Evolutionary conservation across 768 basidiomycete species (phyloP).

Genomic region (Holtermanniella nyarrowii): DNA sequence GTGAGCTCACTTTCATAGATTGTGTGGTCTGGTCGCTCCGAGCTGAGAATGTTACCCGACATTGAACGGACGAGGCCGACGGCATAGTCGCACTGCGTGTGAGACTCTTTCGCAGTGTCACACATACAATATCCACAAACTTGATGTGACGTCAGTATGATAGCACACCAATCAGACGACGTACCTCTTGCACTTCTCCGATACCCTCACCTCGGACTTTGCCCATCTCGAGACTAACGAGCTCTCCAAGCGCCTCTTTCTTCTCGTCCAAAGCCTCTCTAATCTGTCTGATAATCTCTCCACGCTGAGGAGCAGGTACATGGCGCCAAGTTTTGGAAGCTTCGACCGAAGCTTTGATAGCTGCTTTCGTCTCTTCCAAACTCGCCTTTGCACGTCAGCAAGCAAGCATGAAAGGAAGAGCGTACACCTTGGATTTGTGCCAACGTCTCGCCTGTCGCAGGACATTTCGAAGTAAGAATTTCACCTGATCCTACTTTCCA

Average conservation of each 20-base stretch:
- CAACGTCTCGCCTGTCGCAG: conserved; percentile 75
- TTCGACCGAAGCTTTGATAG: conserved; percentile 60
- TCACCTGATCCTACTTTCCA: conserved; percentile 27
- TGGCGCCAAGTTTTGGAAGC: conserved; percentile 62
- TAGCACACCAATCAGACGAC: conserved; percentile 1
- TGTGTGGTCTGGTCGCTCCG: conserved; percentile 79
- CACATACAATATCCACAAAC: conserved; percentile 80
- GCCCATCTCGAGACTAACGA: conserved; percentile 46
- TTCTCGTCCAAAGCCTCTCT: conserved; percentile 68
- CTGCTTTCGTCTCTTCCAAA: conserved; percentile 58
- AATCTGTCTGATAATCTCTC: conserved; percentile 80
- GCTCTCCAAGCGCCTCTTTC: conserved; percentile 45
- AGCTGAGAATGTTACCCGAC: conserved; percentile 77
- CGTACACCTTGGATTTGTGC: conserved; percentile 62
- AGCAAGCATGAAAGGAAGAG: conserved; percentile 20
- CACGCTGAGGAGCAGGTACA: conserved; percentile 76
- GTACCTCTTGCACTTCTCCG: conserved; percentile 76
- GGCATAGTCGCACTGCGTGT: conserved; percentile 79
- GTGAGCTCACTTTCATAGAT: conserved; percentile 65
- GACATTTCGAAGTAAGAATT: conserved; percentile 47
- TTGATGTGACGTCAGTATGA: conserved; percentile 7
- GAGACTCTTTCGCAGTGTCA: conserved; percentile 1
- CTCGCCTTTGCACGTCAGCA: conserved; percentile 47
- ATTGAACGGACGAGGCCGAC: conserved; percentile 87
- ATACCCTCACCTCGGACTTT: conserved; percentile 81